A percentile compares a stretch with the other conserved stretches of the same genome.
Conservation (phyloP, 768 basidiomycete species). For the Boletellus ananiceps region DNA sequence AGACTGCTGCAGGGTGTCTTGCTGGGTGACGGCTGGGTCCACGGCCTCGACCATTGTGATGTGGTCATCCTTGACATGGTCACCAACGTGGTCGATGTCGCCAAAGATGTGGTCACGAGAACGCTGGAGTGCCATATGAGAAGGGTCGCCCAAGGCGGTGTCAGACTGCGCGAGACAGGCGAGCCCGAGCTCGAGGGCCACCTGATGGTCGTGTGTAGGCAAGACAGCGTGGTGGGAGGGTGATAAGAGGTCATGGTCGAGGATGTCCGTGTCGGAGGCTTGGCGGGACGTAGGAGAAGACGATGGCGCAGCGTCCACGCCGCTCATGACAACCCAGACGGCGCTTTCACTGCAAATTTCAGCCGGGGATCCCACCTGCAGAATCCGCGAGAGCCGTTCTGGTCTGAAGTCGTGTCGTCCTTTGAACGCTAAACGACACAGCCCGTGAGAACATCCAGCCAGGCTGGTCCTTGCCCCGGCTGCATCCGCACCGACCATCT, state of each 20-base stretch:
- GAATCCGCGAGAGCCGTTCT: slow-evolving; percentile 18
- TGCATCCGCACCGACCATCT: slow-evolving; percentile 4
- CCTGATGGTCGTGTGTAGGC: slow-evolving; percentile 30
- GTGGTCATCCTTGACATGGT: slow-evolving; percentile 29
- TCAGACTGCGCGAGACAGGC: slow-evolving; percentile 25
- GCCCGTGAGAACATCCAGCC: slow-evolving; percentile 17
- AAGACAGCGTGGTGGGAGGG: slow-evolving; percentile 27
- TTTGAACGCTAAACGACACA: slow-evolving; percentile 20
- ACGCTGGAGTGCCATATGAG: slow-evolving; percentile 27
- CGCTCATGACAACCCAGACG: slow-evolving; percentile 37
- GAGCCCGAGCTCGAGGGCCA: slow-evolving; percentile 27
- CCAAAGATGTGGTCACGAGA: slow-evolving; percentile 31
- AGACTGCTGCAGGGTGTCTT: slow-evolving; percentile 59
- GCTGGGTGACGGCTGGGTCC: slow-evolving; percentile 38
- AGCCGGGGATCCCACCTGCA: slow-evolving; percentile 17
- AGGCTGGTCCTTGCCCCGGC: slow-evolving; percentile 4
- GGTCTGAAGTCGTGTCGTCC: slow-evolving; percentile 17
- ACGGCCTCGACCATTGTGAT: slow-evolving; percentile 34
- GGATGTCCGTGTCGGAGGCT: slow-evolving; percentile 30
- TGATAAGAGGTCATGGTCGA: slow-evolving; percentile 31
- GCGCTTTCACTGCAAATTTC: slow-evolving; percentile 19
- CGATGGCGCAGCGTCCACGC: slow-evolving; percentile 35
- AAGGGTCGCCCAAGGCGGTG: slow-evolving; percentile 24
- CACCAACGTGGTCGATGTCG: slow-evolving; percentile 34
- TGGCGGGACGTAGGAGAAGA: slow-evolving; percentile 28